A percentile compares a stretch with the other conserved stretches of the same genome.
These are phyloP conservation scores for Boletus rubescentipes DNA, from an alignment of 768 basidiomycete species.

Conservation along the genomic window DNA sequence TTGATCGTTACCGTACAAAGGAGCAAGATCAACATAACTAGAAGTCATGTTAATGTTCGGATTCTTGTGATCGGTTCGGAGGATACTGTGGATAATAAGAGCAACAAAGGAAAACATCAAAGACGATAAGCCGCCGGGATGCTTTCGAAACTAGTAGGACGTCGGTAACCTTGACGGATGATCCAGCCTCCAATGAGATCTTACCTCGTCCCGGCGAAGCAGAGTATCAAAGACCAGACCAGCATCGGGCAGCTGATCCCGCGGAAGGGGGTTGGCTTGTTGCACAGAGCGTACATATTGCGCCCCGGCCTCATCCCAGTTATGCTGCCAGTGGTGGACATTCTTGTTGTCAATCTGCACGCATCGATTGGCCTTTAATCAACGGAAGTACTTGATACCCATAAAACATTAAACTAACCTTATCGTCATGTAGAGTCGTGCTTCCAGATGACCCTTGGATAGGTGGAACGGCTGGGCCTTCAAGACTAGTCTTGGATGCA, in stretches of 20 bases:
- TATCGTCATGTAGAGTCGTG: no score
- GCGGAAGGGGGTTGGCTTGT: conserved; percentile 61
- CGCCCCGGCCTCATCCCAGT: conserved; percentile 74
- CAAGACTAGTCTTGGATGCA: no score
- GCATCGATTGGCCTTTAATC: no score
- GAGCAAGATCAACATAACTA: conserved; percentile 82
- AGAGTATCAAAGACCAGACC: conserved; percentile 81
- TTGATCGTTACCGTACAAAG: conserved; percentile 77
- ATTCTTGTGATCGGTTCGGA: conserved; percentile 73
- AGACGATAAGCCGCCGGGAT: conserved; percentile 77
- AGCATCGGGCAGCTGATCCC: conserved; percentile 71
- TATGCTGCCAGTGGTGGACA: no score
- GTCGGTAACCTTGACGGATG: background rate
- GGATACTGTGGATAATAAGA: conserved; percentile 82
- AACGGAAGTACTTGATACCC: no score
- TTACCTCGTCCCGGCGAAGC: conserved; percentile 66
- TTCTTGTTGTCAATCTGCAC: no score
- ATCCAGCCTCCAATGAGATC: background rate
- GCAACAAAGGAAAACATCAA: conserved; percentile 83
- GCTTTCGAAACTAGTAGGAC: conserved; percentile 59
- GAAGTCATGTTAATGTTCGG: conserved; percentile 79
- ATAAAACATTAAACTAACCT: no score
- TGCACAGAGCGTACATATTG: conserved; percentile 86
- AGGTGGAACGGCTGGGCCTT: no score
- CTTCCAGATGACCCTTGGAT: no score